phyloP scores from a whole-genome alignment of 2,329 filamentous ascomycete species.

The Trichoderma brevicompactum region DNA sequence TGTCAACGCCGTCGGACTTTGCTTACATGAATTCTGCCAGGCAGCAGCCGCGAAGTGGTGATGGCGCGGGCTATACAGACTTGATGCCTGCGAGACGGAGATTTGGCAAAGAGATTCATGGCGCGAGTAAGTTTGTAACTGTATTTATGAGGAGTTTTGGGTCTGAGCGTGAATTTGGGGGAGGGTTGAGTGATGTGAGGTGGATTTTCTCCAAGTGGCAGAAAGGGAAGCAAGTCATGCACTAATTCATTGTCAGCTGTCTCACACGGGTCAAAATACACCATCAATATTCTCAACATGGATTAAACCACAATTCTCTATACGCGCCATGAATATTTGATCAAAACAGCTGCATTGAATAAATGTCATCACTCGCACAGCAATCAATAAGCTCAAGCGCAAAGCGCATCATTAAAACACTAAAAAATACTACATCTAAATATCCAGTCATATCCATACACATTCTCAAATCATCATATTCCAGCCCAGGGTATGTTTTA shows the following conservation, averaged over 20 bases:
- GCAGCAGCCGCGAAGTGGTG: not conserved
- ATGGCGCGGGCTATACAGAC: not conserved
- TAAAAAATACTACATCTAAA: conserved; percentile 14
- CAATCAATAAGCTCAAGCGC: not conserved
- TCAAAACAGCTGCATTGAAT: not conserved
- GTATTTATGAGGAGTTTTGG: not conserved
- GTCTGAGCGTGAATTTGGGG: not conserved
- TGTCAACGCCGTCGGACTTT: too few relatives aligned
- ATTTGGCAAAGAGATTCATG: not conserved
- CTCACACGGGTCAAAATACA: too few relatives aligned
- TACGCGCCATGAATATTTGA: not conserved
- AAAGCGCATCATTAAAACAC: conserved; percentile 25
- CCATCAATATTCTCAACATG: too few relatives aligned
- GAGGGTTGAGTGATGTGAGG: not conserved
- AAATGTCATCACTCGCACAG: too few relatives aligned
- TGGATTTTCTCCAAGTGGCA: too few relatives aligned
- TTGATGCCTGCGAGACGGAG: not conserved
- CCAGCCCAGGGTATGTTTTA: conserved; percentile 19
- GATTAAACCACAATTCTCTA: too few relatives aligned
- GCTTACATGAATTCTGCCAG: not conserved
- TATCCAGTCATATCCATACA: conserved; percentile 3
- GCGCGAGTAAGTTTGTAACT: too few relatives aligned
- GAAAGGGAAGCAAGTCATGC: too few relatives aligned
- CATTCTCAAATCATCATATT: not conserved
- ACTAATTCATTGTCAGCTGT: too few relatives aligned